Base-by-base conservation (phyloP, 257 asterid species). In the Marsdenia floribunda region DNA sequence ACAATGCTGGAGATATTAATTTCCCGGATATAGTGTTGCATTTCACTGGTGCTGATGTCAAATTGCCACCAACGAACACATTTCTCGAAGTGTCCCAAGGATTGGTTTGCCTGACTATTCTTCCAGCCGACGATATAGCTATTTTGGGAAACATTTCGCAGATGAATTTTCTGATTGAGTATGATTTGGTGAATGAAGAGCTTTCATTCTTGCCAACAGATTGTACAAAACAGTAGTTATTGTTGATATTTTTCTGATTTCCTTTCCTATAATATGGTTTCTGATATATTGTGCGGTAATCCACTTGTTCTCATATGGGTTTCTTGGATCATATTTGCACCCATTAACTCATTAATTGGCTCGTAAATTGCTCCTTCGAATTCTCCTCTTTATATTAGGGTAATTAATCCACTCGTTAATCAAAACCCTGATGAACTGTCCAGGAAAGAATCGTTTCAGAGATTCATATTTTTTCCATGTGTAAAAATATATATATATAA, bases 131-230 rank as follows among this genome's bases (percentile, higher is more conserved):
- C 2, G 72, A 46, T 61, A 2, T 81, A 42, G 83, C 87, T 1
- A 82, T 88, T 13, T 84, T 68, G 2, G 92, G 96, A 26, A 88
- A 89, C 71, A 46, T 89, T 78, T 77, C 85, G 7, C 90, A 89
- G 70, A 58, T 73, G 74, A 76, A 89, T 59, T 85, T 67, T 47
- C 79, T 53, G 1, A 44, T 91, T 4, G 92, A 87, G n/a, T 91
- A 85, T 82, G 96, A 91, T 85, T 68, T 91, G 8, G 83, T 55
- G 40, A 73, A 73, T 4, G 19, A 57, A 12, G 52, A 70, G 72
- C 70, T 89, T 7, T 72, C 69, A 19, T 88, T 91, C 71, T 61
- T 50, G 75, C 78, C 68, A 0, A 78, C 88, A 0, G 90, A 88
- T 80, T 89, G 91, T 76, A 33, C 87, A 71, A 80, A 83, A 61